Base-by-base conservation (phyloP, 1,139 yeast genomes). In the Yamadazyma aaseri region DNA sequence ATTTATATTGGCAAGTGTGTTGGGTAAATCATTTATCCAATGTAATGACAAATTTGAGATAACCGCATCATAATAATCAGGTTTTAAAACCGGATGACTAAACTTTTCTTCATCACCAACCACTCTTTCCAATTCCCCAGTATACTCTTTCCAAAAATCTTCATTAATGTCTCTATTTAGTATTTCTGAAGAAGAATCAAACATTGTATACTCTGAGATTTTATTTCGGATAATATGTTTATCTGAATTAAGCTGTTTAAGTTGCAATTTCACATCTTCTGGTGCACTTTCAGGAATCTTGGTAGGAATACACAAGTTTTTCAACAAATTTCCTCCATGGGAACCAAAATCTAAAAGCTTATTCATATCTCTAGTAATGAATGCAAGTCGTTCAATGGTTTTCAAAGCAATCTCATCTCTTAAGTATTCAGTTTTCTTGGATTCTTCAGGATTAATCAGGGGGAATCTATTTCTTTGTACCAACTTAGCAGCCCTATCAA, bases 1-100 rank as follows among this genome's bases (percentile, higher is more conserved):
- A 50, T 80, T 78, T 42, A 86, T 71, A 39, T 77, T 71, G 15
- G 63, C 56, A 34, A 86, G 67, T 1, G 79, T 73, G 1, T 71
- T 67, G 0, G 95, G 95, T 17, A 86, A 67, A 47, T 86, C 92
- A 50, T 86, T 86, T 36, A 86, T 79, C 96, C 96, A 86, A 55
- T 86, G 95, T 55, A 86, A 54, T 20, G 86, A 75, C 49, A 86
- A 59, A 51, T 84, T 85, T 2, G 92, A 81, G 3, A 86, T 55
- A 2, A 86, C 84, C 1, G 89, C 85, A 56, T 86, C 94, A 49
- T 70, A 84, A 24, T 72, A 62, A 39, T 76, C 65, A n/a, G 59
- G 41, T 25, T 49, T 40, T 26, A 76, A 56, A 17, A 55, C 51
- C 4, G 63, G 64, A 39, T 72, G 71, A 33, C 62, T 60, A 43